Evolutionary conservation across 768 basidiomycete species (phyloP), one percentile per base, ranked within the genome.

Genomic region (Phanerodontia chrysosporium): DNA sequence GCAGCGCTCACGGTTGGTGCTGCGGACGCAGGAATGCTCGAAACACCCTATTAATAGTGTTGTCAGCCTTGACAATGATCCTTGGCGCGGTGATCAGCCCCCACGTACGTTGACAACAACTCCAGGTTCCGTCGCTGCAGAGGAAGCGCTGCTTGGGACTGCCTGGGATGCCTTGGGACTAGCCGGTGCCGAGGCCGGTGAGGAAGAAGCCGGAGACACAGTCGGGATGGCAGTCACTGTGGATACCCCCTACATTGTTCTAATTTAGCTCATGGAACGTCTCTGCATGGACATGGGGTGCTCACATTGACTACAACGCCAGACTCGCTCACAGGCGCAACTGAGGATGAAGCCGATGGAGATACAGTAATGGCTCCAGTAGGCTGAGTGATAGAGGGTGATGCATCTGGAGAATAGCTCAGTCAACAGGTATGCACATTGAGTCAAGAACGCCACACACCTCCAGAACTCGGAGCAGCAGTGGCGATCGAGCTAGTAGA

Each of bases 21-120:
- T 30, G 30, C 60, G 24, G 59, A 61, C 21, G 70, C 28, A 45
- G 63, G 45, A 24, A 65, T 61, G 10, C 62, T 62, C 12, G 69
- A 67, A 10, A 70, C 59, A 32, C 67, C 61, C 61, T 62, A 42
- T 10, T 49, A 32, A 55, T 25, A 22, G 25, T 30, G 8, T 49
- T 5, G 39, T 30, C 21, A 51, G 36, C 16, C 28, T 24, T 22
- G 57, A 30, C 16, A 18, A 13, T 62, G 60, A 54, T 60, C 7
- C 13, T 35, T 63, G 46, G 59, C 59, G 10, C 45, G 52, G 46
- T 53, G 36, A 54, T 29, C 25, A 5, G 30, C 6, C 12, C n/a
- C 36, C 8, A 30, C 45, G 35, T 27, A 53, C 52, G 52, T 53
- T 53, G 9, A 12, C 35, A 53, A 53, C 52, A 22, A 42, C 52